Evolutionary conservation across 257 asterid genomes (phyloP).

Genomic region (Ballota nigra): DNA sequence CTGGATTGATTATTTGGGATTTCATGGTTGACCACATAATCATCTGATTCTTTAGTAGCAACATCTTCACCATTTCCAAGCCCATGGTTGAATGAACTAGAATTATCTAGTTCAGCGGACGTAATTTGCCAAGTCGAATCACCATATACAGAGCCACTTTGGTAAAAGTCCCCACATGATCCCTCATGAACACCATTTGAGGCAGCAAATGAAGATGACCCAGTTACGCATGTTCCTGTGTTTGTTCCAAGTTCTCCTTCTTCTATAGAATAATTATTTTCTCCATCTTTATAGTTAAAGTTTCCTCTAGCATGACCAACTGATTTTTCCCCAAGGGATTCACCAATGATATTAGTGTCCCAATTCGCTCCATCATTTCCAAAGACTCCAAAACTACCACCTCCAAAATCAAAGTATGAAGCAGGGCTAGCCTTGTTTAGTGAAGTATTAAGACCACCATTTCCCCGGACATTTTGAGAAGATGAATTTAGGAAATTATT

Average conservation of each 20-base stretch:
- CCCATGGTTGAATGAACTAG: slow-evolving; percentile 45
- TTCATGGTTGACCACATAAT: slow-evolving; percentile 45
- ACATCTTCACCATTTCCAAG: slow-evolving; percentile 40
- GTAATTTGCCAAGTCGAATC: slow-evolving; percentile 49
- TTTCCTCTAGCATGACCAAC: slow-evolving; percentile 31
- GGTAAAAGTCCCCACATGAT: slow-evolving; percentile 39
- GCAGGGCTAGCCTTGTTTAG: slow-evolving; percentile 48
- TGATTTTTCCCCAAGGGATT: too few species aligned
- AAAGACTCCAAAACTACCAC: slow-evolving; percentile 61
- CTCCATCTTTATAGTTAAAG: slow-evolving; percentile 57
- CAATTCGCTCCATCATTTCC: slow-evolving; percentile 47
- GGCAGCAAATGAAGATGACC: slow-evolving; percentile 49
- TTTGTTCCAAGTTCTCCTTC: slow-evolving; percentile 64
- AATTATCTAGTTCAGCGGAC: slow-evolving; percentile 35
- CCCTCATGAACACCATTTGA: slow-evolving; percentile 19
- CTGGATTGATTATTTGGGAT: slow-evolving; percentile 62
- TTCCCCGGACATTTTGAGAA: slow-evolving; percentile 67
- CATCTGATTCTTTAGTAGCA: slow-evolving; percentile 41
- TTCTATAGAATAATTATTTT: slow-evolving; percentile 47
- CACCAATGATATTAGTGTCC: slow-evolving; percentile 53
- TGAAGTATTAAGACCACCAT: slow-evolving; percentile 52
- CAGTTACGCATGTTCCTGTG: slow-evolving; percentile 40
- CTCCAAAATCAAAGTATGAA: slow-evolving; percentile 62
- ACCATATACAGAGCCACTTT: slow-evolving; percentile 40
- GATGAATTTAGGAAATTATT: slow-evolving; percentile 46